Conservation (phyloP, 805 yeast genomes). For the Torulaspora gathmanii region DNA sequence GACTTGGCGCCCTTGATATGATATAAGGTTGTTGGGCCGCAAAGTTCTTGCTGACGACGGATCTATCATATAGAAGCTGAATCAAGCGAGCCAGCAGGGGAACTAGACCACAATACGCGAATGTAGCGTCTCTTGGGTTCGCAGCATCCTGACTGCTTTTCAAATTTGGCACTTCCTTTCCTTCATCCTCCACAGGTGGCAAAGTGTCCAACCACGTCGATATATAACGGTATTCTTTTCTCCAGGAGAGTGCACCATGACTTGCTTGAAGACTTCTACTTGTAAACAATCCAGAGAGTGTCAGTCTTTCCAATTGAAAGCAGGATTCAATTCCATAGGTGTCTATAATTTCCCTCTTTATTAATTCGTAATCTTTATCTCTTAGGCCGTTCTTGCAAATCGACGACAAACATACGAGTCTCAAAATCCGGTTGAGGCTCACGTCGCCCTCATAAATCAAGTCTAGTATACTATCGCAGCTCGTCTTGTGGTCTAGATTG, state of each 20-base stretch:
- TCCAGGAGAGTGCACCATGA: slow-evolving; percentile 9
- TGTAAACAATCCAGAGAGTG: slow-evolving; percentile 20
- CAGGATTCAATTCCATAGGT: slow-evolving; percentile 53
- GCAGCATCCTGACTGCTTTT: slow-evolving; percentile 14
- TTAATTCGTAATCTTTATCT: slow-evolving; percentile 52
- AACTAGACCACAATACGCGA: slow-evolving; percentile 75
- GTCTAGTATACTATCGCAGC: slow-evolving; percentile 41
- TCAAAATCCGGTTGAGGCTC: slow-evolving; percentile 42
- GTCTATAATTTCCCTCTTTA: slow-evolving; percentile 54
- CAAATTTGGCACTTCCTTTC: slow-evolving; percentile 6
- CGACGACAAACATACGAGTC: slow-evolving; percentile 54
- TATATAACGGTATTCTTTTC: slow-evolving; percentile 24
- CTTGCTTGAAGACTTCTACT: slow-evolving; percentile 14
- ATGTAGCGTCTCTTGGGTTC: slow-evolving; percentile 36
- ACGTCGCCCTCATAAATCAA: slow-evolving; percentile 45
- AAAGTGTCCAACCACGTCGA: slow-evolving; percentile 28
- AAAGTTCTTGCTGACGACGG: slow-evolving; percentile 40
- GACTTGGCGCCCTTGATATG: slow-evolving; percentile 27
- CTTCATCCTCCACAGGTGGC: slow-evolving; percentile 22
- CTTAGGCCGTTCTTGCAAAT: slow-evolving; percentile 64
- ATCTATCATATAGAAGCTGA: slow-evolving; percentile 60
- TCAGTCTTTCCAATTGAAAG: slow-evolving; percentile 26
- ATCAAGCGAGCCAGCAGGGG: slow-evolving; percentile 70
- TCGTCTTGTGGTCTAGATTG: slow-evolving; percentile 40
- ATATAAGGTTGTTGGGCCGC: slow-evolving; percentile 34